Evolutionary conservation across 371 early-diverging fungal genomes (phyloP), one percentile per base, ranked within the genome.

Genomic region (Lichtheimia hyalospora): DNA sequence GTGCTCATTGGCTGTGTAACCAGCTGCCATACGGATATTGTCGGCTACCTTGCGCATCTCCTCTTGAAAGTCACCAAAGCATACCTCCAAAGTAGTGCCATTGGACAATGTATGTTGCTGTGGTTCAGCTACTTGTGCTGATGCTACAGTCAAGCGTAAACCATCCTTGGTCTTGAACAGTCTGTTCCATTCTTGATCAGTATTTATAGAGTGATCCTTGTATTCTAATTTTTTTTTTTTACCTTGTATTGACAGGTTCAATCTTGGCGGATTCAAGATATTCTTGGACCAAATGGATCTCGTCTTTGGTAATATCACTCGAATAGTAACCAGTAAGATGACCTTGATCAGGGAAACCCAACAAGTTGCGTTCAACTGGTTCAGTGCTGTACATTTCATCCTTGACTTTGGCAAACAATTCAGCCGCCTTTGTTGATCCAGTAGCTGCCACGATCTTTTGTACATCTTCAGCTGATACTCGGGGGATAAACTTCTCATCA

Each of bases 401-500:
- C 18, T 54, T 58, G 27, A 67, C 60, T 34, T 67, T n/a, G n/a
- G 61, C 50, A 57, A 70, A 85, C 15, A 73, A 52, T n/a, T 25
- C 49, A 7, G 54, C 13, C 12, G 79, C 81, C 21, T 64, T 23
- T 7, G 54, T 48, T 4, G 59, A 20, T 6, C 64, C 74, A 14
- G 61, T 59, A 7, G 74, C 71, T 12, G 68, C 75, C 0, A 77
- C 69, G 39, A 86, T 71, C 50, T 70, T 71, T 58, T 64, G 63
- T 14, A 80, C 70, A 27, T 69, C 71, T 3, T 64, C 56, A 1
- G 42, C 66, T 14, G 69, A 46, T 4, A 81, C 39, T 8, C 85
- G 75, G 28, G 88, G 88, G 41, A 88, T 68, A 60, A 88, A 83
- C 69, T 86, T 88, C 48, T 80, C 79, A 63, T 86, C 86, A 40